A percentile compares a stretch with the other conserved stretches of the same genome.
Evolutionary conservation across 768 basidiomycete genomes (phyloP).

Genomic region (Trametes coccinea): DNA sequence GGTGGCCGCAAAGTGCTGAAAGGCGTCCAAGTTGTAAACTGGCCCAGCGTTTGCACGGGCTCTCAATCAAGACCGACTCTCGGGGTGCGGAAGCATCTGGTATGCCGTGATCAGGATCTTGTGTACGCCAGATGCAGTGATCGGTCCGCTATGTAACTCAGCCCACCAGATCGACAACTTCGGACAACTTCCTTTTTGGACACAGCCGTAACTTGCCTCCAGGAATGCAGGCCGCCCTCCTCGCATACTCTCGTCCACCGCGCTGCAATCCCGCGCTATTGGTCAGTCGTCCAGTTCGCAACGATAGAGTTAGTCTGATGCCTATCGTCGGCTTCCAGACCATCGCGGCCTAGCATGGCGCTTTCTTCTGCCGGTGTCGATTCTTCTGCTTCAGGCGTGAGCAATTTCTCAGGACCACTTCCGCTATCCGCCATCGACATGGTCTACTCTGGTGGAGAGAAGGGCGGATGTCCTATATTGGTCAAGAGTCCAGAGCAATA

Average conservation of each 20-base stretch:
- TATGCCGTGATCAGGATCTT: background rate
- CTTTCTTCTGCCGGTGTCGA: background rate
- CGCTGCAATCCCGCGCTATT: background rate
- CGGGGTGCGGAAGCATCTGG: constrained; percentile 9
- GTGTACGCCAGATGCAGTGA: background rate
- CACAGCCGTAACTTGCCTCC: constrained; percentile 1
- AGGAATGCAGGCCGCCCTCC: constrained; percentile 1
- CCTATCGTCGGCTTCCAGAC: background rate
- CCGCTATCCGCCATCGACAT: constrained; percentile 9
- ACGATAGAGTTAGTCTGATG: background rate
- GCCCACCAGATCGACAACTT: background rate
- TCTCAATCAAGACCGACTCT: background rate
- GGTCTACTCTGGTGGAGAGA: constrained; percentile 2
- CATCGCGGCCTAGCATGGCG: background rate
- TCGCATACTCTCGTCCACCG: background rate
- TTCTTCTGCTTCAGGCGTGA: background rate
- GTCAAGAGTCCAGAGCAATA: constrained; percentile 3
- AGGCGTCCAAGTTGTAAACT: no score
- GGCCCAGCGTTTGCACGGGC: background rate
- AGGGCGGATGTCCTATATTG: constrained; percentile 2
- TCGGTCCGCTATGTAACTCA: background rate
- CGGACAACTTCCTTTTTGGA: background rate
- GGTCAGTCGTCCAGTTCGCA: background rate
- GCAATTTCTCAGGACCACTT: background rate
- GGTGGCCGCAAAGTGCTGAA: no score